A percentile compares a stretch with the other conserved stretches of the same genome.
Evolutionary conservation across 2,329 filamentous ascomycete species (phyloP).

Genomic region (Elsinoe arachidis): DNA sequence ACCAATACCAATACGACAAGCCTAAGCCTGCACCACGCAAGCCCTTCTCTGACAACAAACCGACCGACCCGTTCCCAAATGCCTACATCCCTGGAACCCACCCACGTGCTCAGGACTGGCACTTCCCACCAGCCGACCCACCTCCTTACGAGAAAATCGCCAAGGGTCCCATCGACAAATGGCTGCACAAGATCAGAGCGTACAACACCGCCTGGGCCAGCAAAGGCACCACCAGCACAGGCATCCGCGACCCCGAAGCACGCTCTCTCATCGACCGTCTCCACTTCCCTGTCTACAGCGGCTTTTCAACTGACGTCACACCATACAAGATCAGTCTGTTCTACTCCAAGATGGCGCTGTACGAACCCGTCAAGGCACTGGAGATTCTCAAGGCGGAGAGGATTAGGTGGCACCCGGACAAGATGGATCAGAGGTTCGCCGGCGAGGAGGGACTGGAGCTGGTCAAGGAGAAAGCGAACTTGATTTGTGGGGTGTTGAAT

Average conservation of each 20-base stretch:
- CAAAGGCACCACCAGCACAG: not conserved
- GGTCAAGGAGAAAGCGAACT: not conserved
- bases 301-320: conserved; percentile 48
- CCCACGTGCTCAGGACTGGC: too few species aligned
- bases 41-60: too few species aligned
- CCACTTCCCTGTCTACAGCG: conserved; percentile 51
- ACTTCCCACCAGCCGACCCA: too few species aligned
- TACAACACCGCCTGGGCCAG: not conserved
- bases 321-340: conserved; percentile 59
- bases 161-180: not conserved
- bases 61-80: too few species aligned
- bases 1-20: too few species aligned
- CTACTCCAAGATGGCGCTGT: conserved; percentile 34
- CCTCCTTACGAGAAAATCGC: too few species aligned
- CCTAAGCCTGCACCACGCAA: too few species aligned
- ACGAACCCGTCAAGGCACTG: conserved; percentile 23
- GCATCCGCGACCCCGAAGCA: not conserved
- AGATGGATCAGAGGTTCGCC: conserved; percentile 84
- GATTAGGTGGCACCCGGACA: conserved; percentile 96
- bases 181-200: not conserved
- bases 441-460: conserved; percentile 32
- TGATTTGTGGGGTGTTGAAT: conserved; percentile 5
- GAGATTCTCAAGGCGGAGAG: conserved; percentile 69
- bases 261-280: not conserved
- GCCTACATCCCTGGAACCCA: too few species aligned